phyloP scores from a whole-genome alignment of 225 moss, liverwort and hornwort species.

The Sphagnum tenellum region DNA sequence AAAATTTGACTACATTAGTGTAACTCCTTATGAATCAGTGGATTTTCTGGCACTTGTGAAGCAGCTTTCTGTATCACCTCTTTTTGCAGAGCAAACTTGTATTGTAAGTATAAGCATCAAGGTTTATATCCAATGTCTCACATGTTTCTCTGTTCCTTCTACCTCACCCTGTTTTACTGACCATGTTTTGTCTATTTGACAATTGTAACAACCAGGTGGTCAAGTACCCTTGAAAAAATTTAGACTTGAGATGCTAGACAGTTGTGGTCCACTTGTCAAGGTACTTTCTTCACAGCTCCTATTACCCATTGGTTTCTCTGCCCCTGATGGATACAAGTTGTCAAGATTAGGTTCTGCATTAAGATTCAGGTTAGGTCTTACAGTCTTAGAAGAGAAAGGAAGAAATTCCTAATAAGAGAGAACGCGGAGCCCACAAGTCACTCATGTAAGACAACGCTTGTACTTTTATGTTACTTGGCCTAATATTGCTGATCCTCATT shows the following conservation, averaged over 20 bases:
- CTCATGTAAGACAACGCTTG: no score
- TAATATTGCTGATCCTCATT: no score
- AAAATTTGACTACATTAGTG: slow-evolving; percentile 78
- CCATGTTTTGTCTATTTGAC: no score
- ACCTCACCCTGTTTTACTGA: neutral
- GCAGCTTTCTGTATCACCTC: slow-evolving; percentile 59
- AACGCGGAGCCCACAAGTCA: no score
- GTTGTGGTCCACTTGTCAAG: slow-evolving; percentile 70
- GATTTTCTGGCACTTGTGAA: slow-evolving; percentile 58
- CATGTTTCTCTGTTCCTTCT: neutral
- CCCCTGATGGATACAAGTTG: neutral
- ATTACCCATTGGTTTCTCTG: no score
- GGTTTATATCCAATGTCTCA: neutral
- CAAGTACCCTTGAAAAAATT: slow-evolving; percentile 77
- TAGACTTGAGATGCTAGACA: slow-evolving; percentile 72
- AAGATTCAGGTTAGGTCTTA: no score
- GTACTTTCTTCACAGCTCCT: slow-evolving; percentile 11
- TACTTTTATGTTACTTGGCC: no score
- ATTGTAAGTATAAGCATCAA: slow-evolving; percentile 45
- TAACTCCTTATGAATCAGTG: slow-evolving; percentile 96
- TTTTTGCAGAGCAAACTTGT: slow-evolving; percentile 56
- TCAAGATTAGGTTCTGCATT: no score
- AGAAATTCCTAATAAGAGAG: no score
- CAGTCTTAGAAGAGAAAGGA: no score
- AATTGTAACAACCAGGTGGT: slow-evolving; percentile 34